Base-by-base conservation (phyloP, 768 basidiomycete species). In the Hygrophoropsis aurantiaca region DNA sequence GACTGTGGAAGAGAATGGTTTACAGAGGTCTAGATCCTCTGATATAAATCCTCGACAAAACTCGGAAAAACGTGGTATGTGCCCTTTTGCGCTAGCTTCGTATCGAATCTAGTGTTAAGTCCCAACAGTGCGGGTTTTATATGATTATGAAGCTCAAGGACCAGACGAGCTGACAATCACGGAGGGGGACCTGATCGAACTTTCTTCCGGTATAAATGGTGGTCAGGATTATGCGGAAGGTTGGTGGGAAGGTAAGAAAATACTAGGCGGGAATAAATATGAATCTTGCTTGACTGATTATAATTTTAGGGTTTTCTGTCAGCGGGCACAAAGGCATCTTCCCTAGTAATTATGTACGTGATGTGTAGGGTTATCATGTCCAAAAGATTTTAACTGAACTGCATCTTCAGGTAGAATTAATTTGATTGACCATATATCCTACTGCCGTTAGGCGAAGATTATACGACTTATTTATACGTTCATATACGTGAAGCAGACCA, bases 271-370 rank as follows among this genome's bases (percentile, higher is more conserved):
- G n/a, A n/a, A n/a, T n/a, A n/a, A 50, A 46, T 50, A 53, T 51
- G 56, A 60, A 46, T 35, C 47, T 42, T 47, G 42, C 54, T 57
- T 61, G 51, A 56, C 55, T 36, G 56, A 58, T 60, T 54, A 51
- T 19, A 57, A 60, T 54, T 52, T 38, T 62, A 89, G 87, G 87
- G 46, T 71, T 80, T 52, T 78, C 82, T 54, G 64, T 70, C 42
- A 61, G 66, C 46, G 84, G 87, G 44, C 71, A 63, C 61, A 88
- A 80, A 64, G 89, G 89, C 5, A 89, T 91, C 57, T 92, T 92
- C 70, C 90, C 90, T 21, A 89, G 85, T 66, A 90, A 89, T 69
- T 91, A 91, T 74, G 90, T 91, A 67, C 66, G 88, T n/a, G n/a
- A n/a, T n/a, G n/a, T 75, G 40, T 44, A 49, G 42, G 25, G 27